Base-by-base conservation (phyloP, 2,329 filamentous ascomycete species). In the Cladosporium sp. region DNA sequence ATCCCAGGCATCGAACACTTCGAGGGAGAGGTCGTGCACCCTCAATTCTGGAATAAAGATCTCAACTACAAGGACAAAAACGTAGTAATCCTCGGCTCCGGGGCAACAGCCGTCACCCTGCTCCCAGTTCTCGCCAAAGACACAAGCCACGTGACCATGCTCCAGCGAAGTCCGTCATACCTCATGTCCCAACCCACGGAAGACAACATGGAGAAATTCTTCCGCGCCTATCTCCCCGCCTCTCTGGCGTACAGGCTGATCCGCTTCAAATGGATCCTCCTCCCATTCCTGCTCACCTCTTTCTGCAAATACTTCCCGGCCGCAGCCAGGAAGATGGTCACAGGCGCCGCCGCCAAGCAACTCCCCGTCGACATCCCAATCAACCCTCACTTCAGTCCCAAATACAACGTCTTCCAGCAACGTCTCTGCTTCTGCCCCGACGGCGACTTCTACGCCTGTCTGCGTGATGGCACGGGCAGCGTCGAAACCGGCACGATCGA, bases 51-150 rank as follows among this genome's bases (percentile, higher is more conserved):
- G 91, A 89, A 90, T 0, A 80, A 89, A 65, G 82, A 88, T 57
- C 79, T 91, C 46, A 85, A 91, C 71, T 89, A 89, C 74, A 77
- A 81, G 6, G 81, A 82, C 75, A 92, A 93, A 77, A 85, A 86
- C 53, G 81, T 94, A 26, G 84, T 91, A 52, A 82, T 94, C 66
- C 86, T 95, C 68, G 91, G 91, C 18, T 89, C 86, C 18, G 92
- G 92, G 8, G 92, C 92, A 2, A 96, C 92, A 0, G 89, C 91
- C 7, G 79, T 94, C 58, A 95, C 92, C 0, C 82, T 96, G 0
- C 76, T 96, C 3, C 92, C 92, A 0, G 85, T 83, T 56, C 78
- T 96, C 55, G 86, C 88, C 0, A 79, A 89, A 52, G 85, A 84
- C 46, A 91, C 90, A 5, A 79, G 78, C 5, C 84, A 85, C 16